Evolutionary conservation across 2,329 filamentous ascomycete species (phyloP), one percentile per base, ranked within the genome.

Genomic region (Fusarium sp.): DNA sequence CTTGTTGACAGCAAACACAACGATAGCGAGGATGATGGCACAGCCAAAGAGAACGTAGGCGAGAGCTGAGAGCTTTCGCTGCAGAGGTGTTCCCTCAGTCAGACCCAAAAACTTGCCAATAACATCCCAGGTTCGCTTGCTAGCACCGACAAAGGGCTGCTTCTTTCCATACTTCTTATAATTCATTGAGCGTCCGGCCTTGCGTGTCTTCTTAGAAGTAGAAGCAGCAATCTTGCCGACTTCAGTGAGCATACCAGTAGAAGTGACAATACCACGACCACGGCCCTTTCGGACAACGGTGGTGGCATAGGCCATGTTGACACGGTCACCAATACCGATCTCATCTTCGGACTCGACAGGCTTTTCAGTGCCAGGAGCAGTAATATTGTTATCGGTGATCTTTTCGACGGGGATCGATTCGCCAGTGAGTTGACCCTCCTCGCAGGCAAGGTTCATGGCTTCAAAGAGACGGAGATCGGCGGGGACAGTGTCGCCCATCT

Each of bases 381-480:
- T 56, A 25, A 87, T 84, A 63, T 82, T 79, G 73, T 84, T 84
- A 22, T 87, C 84, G 24, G 86, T 82, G 45, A 87, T 84, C 82
- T 94, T 92, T 77, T 90, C 88, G 27, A 92, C 90, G 9, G 91
- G 90, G 18, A 92, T 83, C 6, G 92, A 92, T 79, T 95, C 92
- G 75, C 92, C 92, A 9, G 92, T 94, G 46, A 94, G 86, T 52
- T 92, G 89, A 47, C 91, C 90, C 79, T 94, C 92, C 73, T 97
- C 93, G 75, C 91, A 93, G 66, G 90, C 89, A 47, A 94, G 85
- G 78, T 96, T 95, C 87, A 95, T 92, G 63, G 87, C 88, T 75
- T 93, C 90, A 71, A 92, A 86, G 22, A 91, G 79, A 58, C 91
- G 89, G 43, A 94, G 79, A 75, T 94, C 92, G 40, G 92, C 92